A percentile compares a stretch with the other conserved stretches of the same genome.
Evolutionary conservation across 2,329 filamentous ascomycete genomes (phyloP).

Genomic region (Arthroderma sp.): DNA sequence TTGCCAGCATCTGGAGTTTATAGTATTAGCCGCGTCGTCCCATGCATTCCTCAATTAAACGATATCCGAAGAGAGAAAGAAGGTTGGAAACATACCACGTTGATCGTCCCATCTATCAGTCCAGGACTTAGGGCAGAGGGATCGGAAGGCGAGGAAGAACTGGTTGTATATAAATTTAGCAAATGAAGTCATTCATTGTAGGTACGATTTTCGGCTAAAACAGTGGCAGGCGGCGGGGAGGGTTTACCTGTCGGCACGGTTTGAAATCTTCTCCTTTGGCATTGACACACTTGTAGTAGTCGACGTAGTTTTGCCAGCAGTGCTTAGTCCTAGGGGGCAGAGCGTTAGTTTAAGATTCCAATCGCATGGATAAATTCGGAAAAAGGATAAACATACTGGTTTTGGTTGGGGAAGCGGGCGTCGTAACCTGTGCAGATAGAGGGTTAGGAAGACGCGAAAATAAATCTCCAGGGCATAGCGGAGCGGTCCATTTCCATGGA

Average conservation of each 20-base stretch:
- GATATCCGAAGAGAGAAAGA: background rate
- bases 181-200: background rate
- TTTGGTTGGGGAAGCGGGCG: constrained; percentile 96
- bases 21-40: background rate
- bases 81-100: constrained; percentile 54
- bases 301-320: constrained; percentile 99
- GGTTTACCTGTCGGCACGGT: constrained; percentile 80
- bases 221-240: too few species aligned
- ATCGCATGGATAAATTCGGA: background rate
- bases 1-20: constrained; percentile 38
- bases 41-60: constrained; percentile 5
- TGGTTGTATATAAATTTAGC: constrained; percentile 26
- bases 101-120: constrained; percentile 92
- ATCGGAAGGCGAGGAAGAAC: constrained; percentile 96
- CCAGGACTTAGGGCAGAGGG: constrained; percentile 93
- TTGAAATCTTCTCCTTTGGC: constrained; percentile 98
- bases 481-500: background rate
- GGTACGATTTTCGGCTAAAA: too few species aligned
- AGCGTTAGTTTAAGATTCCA: constrained; percentile 4
- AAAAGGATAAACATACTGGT: constrained; percentile 37
- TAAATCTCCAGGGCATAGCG: background rate
- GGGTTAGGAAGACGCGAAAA: background rate
- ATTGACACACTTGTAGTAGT: constrained; percentile 99
- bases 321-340: constrained; percentile 60
- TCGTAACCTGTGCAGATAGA: constrained; percentile 61